Evolutionary conservation across 2,329 filamentous ascomycete species (phyloP), one percentile per base, ranked within the genome.

Genomic region (Coniosporium tulheliwenetii): DNA sequence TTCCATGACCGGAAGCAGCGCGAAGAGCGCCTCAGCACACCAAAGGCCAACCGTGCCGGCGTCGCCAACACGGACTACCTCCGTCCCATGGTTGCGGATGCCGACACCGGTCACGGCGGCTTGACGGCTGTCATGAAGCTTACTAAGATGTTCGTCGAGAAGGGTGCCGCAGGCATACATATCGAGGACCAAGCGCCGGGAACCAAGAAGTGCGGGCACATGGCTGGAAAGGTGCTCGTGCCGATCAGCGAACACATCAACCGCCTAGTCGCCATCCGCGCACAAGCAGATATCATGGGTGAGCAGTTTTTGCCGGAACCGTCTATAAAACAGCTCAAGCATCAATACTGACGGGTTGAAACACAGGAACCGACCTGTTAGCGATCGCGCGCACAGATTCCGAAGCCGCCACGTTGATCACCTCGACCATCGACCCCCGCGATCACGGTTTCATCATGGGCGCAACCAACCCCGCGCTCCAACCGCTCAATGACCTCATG

Each of bases 1-100:
- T 98, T 98, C 81, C 91, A 98, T 67, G 91, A 98, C 73, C 84
- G 91, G 57, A 98, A 98, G 68, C 91, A 98, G 67, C 81, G 91
- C 49, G 86, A 96, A 63, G 91, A 96, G 64, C 85, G 91, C 44
- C 67, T 96, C 40, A 81, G 76, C 48, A 79, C 73, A 7, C 76
- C 86, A 26, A 81, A 81, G 58, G 67, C 72, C 16, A 71, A 86
- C 56, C 84, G 91, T 42, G 64, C 67, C 50, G 79, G 77, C 46
- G 66, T 91, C 39, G 68, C 81, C 45, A 91, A 93, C 61, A 70
- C 86, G 54, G 91, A 98, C 67, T 98, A 91, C 66, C 78, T 98
- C 38, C 81, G 91, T 14, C 91, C 91, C 45, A 94, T 98, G 61
- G 77, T 98, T 51, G 91, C 91, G 44, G 91, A 98, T 63, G 91